These are phyloP conservation scores for Tetrapisispora namnaoensis DNA, from an alignment of 805 yeast species.

Conservation along the genomic window DNA sequence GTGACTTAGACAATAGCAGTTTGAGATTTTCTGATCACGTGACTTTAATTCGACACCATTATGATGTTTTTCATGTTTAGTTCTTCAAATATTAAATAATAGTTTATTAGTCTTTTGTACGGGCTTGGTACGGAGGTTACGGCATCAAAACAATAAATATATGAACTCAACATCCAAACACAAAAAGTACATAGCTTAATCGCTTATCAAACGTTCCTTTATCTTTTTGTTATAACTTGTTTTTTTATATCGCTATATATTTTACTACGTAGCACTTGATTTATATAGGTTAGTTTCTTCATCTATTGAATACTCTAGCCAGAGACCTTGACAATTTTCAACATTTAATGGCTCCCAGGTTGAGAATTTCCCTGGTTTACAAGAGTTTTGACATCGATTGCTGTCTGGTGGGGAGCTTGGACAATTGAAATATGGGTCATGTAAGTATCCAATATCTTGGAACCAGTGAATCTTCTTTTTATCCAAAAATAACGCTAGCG, in stretches of 20 bases:
- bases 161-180: too few species aligned
- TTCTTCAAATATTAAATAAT: too few species aligned
- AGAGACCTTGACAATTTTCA: conserved; percentile 67
- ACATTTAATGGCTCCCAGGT: conserved; percentile 41
- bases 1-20: too few species aligned
- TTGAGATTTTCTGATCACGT: too few species aligned
- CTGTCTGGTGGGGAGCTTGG: conserved; percentile 38
- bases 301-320: conserved; percentile 44
- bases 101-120: too few species aligned
- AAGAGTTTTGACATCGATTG: conserved; percentile 38
- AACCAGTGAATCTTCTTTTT: conserved; percentile 72
- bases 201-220: too few species aligned
- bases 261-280: conserved; percentile 6
- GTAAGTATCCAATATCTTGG: conserved; percentile 71
- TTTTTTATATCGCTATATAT: too few species aligned
- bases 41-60: too few species aligned
- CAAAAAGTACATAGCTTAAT: too few species aligned
- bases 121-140: too few species aligned
- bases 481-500: conserved; percentile 62
- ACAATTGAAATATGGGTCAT: conserved; percentile 67
- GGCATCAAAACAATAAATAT: too few species aligned
- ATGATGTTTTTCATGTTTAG: too few species aligned
- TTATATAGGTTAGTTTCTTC: conserved; percentile 18
- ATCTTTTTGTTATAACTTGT: background rate
- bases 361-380: conserved; percentile 48